These are phyloP conservation scores for Trichophaea hybrida DNA, from an alignment of 2,329 filamentous ascomycete species.

Conservation along the genomic window DNA sequence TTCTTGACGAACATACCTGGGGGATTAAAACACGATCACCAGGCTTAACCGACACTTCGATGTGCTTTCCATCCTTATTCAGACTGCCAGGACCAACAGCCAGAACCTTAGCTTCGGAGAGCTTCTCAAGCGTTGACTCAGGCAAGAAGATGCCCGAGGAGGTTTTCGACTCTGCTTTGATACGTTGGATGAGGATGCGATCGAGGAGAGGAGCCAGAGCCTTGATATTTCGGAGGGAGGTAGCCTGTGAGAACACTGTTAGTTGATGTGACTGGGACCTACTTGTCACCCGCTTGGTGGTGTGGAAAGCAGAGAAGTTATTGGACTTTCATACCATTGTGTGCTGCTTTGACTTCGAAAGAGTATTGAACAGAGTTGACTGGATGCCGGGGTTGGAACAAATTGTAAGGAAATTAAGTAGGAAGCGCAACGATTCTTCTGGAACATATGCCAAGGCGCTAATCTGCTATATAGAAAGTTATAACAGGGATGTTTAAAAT, in stretches of 20 bases:
- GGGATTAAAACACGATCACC: conserved; percentile 95
- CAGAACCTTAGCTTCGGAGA: conserved; percentile 93
- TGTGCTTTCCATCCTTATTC: conserved; percentile 77
- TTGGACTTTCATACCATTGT: too few relatives aligned
- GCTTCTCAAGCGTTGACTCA: conserved; percentile 90
- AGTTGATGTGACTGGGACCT: too few relatives aligned
- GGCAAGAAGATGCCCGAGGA: conserved; percentile 95
- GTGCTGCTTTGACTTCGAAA: too few relatives aligned
- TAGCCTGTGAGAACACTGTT: conserved; percentile 36
- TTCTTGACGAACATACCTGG: conserved; percentile 46
- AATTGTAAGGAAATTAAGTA: too few relatives aligned
- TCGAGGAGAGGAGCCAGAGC: conserved; percentile 89
- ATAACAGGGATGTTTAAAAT: too few relatives aligned
- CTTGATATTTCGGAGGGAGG: conserved; percentile 86
- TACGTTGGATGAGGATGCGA: conserved; percentile 92
- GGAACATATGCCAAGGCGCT: too few relatives aligned
- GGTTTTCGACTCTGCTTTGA: conserved; percentile 95
- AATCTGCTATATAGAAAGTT: too few relatives aligned
- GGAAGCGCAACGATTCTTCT: too few relatives aligned
- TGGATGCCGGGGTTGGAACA: too few relatives aligned
- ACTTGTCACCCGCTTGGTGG: too few relatives aligned
- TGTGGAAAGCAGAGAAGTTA: too few relatives aligned
- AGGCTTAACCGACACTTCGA: conserved; percentile 64
- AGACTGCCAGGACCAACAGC: conserved; percentile 82
- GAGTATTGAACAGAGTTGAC: too few relatives aligned